phyloP scores from a whole-genome alignment of 306 rosid species.

The Prunus armeniaca region DNA sequence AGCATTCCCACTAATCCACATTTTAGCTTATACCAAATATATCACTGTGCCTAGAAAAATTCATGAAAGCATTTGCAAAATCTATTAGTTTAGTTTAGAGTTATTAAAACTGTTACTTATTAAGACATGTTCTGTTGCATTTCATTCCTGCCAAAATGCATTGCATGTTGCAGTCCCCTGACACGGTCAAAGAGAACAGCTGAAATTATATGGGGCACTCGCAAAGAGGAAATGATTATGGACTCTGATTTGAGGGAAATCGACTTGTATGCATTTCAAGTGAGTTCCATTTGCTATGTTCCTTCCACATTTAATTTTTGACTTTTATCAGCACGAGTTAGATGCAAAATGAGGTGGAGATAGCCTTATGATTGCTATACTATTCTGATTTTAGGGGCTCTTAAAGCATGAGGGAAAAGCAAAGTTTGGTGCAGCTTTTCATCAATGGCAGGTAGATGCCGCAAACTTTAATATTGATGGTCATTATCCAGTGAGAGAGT shows the following conservation, averaged over 20 bases:
- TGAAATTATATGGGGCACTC: conserved; percentile 83
- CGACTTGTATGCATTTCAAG: conserved; percentile 92
- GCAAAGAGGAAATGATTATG: conserved; percentile 44
- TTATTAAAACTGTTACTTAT: neutral
- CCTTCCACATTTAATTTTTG: neutral
- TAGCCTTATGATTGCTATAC: conserved; percentile 19
- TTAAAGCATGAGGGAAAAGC: conserved; percentile 83
- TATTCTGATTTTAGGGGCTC: conserved; percentile 57
- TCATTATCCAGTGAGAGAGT: conserved; percentile 92
- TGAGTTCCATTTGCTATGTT: conserved; percentile 23
- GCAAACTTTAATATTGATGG: conserved; percentile 76
- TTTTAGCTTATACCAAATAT: neutral
- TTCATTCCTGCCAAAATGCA: neutral
- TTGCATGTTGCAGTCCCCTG: conserved; percentile 58
- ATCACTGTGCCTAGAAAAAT: neutral
- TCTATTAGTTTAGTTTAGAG: neutral
- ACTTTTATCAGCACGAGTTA: neutral
- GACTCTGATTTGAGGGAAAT: conserved; percentile 78
- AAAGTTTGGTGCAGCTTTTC: conserved; percentile 68
- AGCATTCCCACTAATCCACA: neutral
- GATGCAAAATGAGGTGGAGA: neutral
- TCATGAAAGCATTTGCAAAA: neutral
- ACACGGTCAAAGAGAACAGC: conserved; percentile 82
- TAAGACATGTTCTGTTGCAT: neutral
- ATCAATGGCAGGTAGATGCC: conserved; percentile 84